phyloP scores from a whole-genome alignment of 176 grass and related monocot species.

The Typha latifolia region DNA sequence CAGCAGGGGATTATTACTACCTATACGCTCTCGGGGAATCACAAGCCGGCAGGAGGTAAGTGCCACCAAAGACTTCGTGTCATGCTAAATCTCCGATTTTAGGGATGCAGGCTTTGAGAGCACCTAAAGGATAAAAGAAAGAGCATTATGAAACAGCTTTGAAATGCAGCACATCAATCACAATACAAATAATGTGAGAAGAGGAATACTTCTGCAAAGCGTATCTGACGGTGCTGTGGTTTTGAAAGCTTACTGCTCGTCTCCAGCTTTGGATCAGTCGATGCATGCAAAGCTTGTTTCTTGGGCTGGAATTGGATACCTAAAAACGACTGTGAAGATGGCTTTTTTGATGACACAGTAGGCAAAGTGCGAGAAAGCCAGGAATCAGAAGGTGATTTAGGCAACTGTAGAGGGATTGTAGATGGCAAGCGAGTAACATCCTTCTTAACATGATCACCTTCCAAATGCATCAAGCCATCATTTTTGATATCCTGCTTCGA shows the following conservation, averaged over 20 bases:
- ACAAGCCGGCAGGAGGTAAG: neutral
- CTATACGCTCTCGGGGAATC: neutral
- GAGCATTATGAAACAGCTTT: conserved; percentile 6
- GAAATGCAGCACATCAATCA: neutral
- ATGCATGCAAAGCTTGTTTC: conserved; percentile 43
- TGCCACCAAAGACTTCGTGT: neutral
- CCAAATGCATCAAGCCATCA: conserved; percentile 4
- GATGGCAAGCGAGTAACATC: conserved; percentile 26
- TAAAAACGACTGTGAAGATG: conserved; percentile 53
- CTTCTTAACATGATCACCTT: conserved; percentile 21
- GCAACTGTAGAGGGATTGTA: conserved; percentile 52
- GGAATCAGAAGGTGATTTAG: conserved; percentile 93
- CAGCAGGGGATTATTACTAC: neutral
- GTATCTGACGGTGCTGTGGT: conserved; percentile 32
- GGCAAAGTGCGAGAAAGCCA: conserved; percentile 90
- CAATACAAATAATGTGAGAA: conserved; percentile 5
- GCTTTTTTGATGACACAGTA: conserved; percentile 52
- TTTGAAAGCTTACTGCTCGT: conserved; percentile 37
- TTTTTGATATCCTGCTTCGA: conserved; percentile 3
- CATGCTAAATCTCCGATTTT: conserved; percentile 44
- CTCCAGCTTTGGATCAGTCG: conserved; percentile 34
- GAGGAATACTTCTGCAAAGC: conserved; percentile 72
- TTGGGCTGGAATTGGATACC: conserved; percentile 74
- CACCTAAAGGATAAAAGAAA: conserved; percentile 32
- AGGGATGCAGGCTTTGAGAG: conserved; percentile 34